These are phyloP conservation scores for Dillenia turbinata DNA, from an alignment of 164 flowering plant genomes.

Conservation along the genomic window DNA sequence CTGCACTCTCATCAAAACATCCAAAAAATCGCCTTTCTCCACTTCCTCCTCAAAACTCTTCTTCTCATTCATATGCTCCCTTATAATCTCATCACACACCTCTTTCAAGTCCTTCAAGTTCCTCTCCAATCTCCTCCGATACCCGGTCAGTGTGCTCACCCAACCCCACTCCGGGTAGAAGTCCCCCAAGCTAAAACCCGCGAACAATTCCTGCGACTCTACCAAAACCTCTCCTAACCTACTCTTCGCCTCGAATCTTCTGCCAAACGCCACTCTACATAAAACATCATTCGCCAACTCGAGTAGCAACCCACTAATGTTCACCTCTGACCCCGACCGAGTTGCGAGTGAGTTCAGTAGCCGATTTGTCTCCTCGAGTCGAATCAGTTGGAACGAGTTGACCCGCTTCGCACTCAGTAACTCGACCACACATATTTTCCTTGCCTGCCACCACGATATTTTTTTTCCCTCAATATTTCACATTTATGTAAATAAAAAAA, in stretches of 20 bases:
- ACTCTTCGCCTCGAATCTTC: constrained; percentile 23
- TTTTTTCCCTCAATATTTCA: too few species aligned
- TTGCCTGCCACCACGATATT: constrained; percentile 1
- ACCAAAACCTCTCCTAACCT: constrained; percentile 32
- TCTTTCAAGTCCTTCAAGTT: constrained; percentile 29
- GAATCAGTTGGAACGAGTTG: constrained; percentile 26
- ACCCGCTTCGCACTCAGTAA: constrained; percentile 41
- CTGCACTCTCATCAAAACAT: constrained; percentile 42
- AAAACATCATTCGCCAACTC: constrained; percentile 41
- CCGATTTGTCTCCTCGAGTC: constrained; percentile 37
- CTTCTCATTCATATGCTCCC: constrained; percentile 18
- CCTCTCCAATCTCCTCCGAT: constrained; percentile 29
- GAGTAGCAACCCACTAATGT: constrained; percentile 35
- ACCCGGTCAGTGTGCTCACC: constrained; percentile 41
- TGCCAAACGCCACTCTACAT: constrained; percentile 67
- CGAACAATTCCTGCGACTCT: constrained; percentile 46
- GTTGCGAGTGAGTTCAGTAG: constrained; percentile 11
- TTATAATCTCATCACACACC: constrained; percentile 42
- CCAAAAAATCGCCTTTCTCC: constrained; percentile 40
- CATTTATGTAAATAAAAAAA: too few species aligned
- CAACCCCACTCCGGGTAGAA: constrained; percentile 50
- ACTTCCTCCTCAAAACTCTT: neutral
- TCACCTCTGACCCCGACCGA: constrained; percentile 13
- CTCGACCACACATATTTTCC: constrained; percentile 49
- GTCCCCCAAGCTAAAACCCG: constrained; percentile 46